phyloP scores from a whole-genome alignment of 768 basidiomycete genomes.

The Leucogyrophana mollusca region DNA sequence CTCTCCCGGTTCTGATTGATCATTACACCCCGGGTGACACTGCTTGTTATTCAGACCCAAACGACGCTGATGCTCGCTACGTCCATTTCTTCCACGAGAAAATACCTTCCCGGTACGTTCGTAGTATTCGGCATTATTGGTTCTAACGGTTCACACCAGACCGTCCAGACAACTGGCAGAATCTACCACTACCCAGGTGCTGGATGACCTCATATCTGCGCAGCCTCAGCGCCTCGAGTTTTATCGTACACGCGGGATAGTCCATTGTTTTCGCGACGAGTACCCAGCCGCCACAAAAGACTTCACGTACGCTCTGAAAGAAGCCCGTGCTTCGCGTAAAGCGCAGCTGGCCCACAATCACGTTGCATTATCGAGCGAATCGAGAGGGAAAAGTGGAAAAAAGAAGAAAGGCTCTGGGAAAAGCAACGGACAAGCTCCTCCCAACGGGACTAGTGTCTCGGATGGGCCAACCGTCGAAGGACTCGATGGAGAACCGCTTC shows the following conservation, averaged over 20 bases:
- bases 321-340: slow-evolving; percentile 71
- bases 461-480: slow-evolving; percentile 44
- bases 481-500: slow-evolving; percentile 47
- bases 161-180: slow-evolving; percentile 74
- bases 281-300: slow-evolving; percentile 72
- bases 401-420: slow-evolving; percentile 52
- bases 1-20: neutral
- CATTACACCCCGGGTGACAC: slow-evolving; percentile 1
- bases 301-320: slow-evolving; percentile 78
- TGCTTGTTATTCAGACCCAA: slow-evolving; percentile 52
- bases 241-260: slow-evolving; percentile 86
- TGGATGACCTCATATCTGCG: slow-evolving; percentile 75
- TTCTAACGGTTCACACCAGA: slow-evolving; percentile 18
- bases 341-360: slow-evolving; percentile 54
- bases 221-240: slow-evolving; percentile 81
- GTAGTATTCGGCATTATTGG: slow-evolving; percentile 4
- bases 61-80: slow-evolving; percentile 78
- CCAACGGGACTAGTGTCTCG: slow-evolving; percentile 58
- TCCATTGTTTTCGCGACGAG: slow-evolving; percentile 87
- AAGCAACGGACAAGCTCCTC: slow-evolving; percentile 65
- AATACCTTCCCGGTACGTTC: slow-evolving; percentile 83
- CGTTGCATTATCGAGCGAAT: slow-evolving; percentile 35
- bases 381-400: slow-evolving; percentile 45
- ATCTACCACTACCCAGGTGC: slow-evolving; percentile 71
- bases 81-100: slow-evolving; percentile 96